Base-by-base conservation (phyloP, 352 stramenopile species). In the Pythium dissimile region DNA sequence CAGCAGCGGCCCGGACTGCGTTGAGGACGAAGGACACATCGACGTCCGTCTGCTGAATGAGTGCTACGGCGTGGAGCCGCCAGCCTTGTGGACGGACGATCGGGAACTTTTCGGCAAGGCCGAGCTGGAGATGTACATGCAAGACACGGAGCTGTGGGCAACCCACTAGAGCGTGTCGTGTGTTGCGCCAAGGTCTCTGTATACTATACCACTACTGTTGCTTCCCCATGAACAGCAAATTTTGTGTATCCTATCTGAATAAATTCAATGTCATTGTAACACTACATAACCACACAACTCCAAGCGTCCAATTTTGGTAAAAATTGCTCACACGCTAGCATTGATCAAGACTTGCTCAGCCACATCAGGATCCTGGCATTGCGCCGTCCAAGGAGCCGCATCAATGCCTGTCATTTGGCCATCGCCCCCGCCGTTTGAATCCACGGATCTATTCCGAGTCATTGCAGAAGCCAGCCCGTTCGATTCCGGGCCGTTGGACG, bases 41-140 rank as follows among this genome's bases (percentile, higher is more conserved):
- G 59, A 54, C 23, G 20, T 48, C 13, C 49, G 48, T 2, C 13
- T 59, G 9, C 39, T 65, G 21, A 49, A 44, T 41, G 58, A 65
- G 24, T 65, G 45, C 41, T 65, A 59, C 43, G 58, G 39, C 32
- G 41, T 54, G 11, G 58, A 59, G 49, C 49, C 39, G 16, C 48
- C 48, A 8, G 41, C 50, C 37, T 37, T 41, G 37, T 65, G 58
- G 58, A 11, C 28, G 0, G 58, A 59, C 39, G 48, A 47, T 4
- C 16, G 38, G 4, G 61, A 68, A 21, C 37, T 68, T 18, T 63
- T 68, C 28, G 46, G 52, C 47, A 67, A 67, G 46, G 34, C 44
- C 47, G 61, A 68, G 38, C 47, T 68, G 26, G 61, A 68, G 48
- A 47, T 68, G 38, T 68, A 68, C 54, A 63, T 60, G 48, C 61